A percentile compares a stretch with the other conserved stretches of the same genome.
These are phyloP conservation scores for Aureobasidium sp. DNA, from an alignment of 2,329 filamentous ascomycete species.

Conservation along the genomic window DNA sequence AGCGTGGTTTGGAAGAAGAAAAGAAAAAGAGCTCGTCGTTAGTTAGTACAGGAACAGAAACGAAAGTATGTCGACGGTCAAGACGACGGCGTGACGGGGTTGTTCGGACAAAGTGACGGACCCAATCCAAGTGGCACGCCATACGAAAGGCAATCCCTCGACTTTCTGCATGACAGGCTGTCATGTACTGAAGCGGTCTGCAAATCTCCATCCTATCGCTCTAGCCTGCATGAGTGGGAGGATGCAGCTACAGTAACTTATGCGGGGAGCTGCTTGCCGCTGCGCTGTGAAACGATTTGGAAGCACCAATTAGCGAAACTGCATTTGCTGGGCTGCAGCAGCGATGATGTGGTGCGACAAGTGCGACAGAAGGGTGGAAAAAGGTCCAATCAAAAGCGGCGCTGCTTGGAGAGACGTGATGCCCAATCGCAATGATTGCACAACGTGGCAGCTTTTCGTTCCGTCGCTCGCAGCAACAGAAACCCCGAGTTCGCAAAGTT, in stretches of 20 bases:
- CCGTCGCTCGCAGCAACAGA: neutral
- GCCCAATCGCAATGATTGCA: neutral
- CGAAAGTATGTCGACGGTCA: neutral
- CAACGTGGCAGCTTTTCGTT: conserved; percentile 1
- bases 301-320: neutral
- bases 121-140: neutral
- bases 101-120: neutral
- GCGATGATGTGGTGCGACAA: neutral
- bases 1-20: neutral
- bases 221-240: neutral
- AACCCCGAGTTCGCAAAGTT: neutral
- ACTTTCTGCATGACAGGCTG: conserved; percentile 10
- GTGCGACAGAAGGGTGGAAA: neutral
- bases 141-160: neutral
- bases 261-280: neutral
- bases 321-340: neutral
- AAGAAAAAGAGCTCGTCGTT: neutral
- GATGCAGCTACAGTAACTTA: conserved; percentile 4
- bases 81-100: neutral
- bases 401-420: neutral
- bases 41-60: neutral
- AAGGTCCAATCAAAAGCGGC: neutral
- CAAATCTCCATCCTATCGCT: conserved; percentile 8
- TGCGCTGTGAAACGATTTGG: conserved; percentile 1
- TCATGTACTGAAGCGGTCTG: conserved; percentile 7